Evolutionary conservation across 805 yeast species (phyloP).

Genomic region (Monosporozyma servazzii): DNA sequence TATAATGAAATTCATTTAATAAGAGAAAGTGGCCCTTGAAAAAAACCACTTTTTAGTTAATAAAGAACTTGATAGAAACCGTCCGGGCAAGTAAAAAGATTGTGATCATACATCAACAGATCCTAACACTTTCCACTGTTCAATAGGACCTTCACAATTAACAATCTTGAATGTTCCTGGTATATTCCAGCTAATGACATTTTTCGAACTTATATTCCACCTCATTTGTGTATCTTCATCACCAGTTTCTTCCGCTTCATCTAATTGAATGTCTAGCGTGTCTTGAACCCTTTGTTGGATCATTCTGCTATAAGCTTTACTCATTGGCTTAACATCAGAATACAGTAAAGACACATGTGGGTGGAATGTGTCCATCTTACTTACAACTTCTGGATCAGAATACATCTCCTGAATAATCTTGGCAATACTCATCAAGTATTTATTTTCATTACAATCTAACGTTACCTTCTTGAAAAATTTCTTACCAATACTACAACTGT

Average conservation of each 20-base stretch:
- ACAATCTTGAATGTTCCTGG: slow-evolving; percentile 58
- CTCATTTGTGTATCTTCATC: slow-evolving; percentile 13
- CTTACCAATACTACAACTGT: slow-evolving; percentile 21
- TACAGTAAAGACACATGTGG: slow-evolving; percentile 72
- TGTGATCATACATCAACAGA: slow-evolving; percentile 30
- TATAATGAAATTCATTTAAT: too few species aligned
- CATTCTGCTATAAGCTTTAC: slow-evolving; percentile 54
- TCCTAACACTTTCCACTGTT: slow-evolving; percentile 60
- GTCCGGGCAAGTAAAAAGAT: too few species aligned
- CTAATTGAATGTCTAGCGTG: slow-evolving; percentile 39
- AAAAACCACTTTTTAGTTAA: not conserved
- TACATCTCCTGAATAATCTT: slow-evolving; percentile 47
- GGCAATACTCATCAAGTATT: slow-evolving; percentile 30
- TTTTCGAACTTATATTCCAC: slow-evolving; percentile 16
- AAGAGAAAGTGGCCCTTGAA: not conserved
- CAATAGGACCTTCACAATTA: slow-evolving; percentile 61
- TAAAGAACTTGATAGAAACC: too few species aligned
- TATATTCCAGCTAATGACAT: slow-evolving; percentile 45
- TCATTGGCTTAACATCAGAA: slow-evolving; percentile 54
- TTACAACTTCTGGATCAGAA: slow-evolving; percentile 22
- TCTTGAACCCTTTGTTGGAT: slow-evolving; percentile 60
- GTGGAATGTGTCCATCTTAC: slow-evolving; percentile 35
- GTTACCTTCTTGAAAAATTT: slow-evolving; percentile 23
- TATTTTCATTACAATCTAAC: slow-evolving; percentile 22
- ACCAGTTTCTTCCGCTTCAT: slow-evolving; percentile 14